A percentile compares a stretch with the other conserved stretches of the same genome.
Conservation (phyloP, 73 alveolate genomes). For the Paramecium sexaurelia region DNA sequence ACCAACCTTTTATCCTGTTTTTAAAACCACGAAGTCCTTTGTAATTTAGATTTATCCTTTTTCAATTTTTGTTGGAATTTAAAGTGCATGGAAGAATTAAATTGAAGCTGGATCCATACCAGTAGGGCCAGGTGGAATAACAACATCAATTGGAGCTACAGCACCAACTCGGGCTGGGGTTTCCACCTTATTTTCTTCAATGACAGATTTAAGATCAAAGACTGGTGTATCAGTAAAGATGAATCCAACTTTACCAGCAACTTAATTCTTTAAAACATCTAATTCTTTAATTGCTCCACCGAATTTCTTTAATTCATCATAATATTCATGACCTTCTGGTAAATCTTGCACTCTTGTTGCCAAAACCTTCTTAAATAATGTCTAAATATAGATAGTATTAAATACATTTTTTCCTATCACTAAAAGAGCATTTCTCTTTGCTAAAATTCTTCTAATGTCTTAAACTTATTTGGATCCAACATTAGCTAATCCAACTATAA, state of each 20-base stretch:
- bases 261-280: conserved; percentile 30
- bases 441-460: conserved; percentile 54
- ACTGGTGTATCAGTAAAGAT: conserved; percentile 93
- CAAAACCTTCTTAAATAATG: conserved; percentile 20
- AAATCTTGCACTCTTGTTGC: conserved; percentile 41
- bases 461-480: conserved; percentile 53
- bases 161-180: conserved; percentile 98
- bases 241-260: conserved; percentile 85
- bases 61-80: conserved; percentile 98
- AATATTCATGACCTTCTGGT: not conserved
- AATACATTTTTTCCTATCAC: conserved; percentile 54
- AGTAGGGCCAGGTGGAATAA: conserved; percentile 99
- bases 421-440: not conserved
- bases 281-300: conserved; percentile 4
- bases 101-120: conserved; percentile 99
- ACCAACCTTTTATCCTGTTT: conserved; percentile 93
- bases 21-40: conserved; percentile 85
- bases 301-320: conserved; percentile 1
- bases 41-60: conserved; percentile 99
- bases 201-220: conserved; percentile 84
- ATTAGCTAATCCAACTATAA: conserved; percentile 24
- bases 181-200: conserved; percentile 84
- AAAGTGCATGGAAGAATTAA: conserved; percentile 97
- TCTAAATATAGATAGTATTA: not conserved
- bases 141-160: conserved; percentile 95